These are phyloP conservation scores for Neofusicoccum umdonicola DNA, from an alignment of 2,329 filamentous ascomycete species.

Conservation along the genomic window DNA sequence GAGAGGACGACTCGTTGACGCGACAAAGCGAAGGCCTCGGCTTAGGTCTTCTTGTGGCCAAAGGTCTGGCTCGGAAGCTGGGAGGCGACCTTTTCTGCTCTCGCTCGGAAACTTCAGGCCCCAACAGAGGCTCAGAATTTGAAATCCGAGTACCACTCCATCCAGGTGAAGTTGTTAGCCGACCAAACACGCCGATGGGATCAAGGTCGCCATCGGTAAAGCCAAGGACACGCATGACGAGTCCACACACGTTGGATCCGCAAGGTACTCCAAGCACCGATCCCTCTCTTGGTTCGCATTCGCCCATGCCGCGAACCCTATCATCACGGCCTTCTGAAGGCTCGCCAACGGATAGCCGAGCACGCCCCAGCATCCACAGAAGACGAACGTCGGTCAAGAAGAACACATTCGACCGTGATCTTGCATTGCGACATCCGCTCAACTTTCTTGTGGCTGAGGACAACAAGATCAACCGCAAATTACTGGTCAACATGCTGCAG, in stretches of 20 bases:
- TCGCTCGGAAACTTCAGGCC: constrained; percentile 60
- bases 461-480: constrained; percentile 68
- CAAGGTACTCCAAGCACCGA: background rate
- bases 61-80: constrained; percentile 66
- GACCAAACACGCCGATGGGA: background rate
- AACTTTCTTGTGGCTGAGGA: constrained; percentile 71
- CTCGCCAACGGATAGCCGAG: constrained; percentile 17
- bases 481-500: constrained; percentile 64
- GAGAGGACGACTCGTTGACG: constrained; percentile 66
- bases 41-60: constrained; percentile 68
- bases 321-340: constrained; percentile 26
- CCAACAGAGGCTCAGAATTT: constrained; percentile 64
- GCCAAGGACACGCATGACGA: constrained; percentile 18
- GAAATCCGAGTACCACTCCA: constrained; percentile 64
- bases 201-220: constrained; percentile 7
- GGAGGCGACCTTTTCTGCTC: constrained; percentile 66
- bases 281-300: constrained; percentile 21
- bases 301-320: constrained; percentile 7
- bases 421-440: constrained; percentile 60
- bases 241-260: constrained; percentile 4
- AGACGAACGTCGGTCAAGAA: constrained; percentile 21
- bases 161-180: constrained; percentile 43
- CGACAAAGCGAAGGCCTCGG: constrained; percentile 67
- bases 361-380: background rate
- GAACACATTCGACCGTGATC: constrained; percentile 52